A percentile compares a stretch with the other conserved stretches of the same genome.
phyloP scores from a whole-genome alignment of 2,329 filamentous ascomycete genomes.

The Arthrobotrys sinensis region DNA sequence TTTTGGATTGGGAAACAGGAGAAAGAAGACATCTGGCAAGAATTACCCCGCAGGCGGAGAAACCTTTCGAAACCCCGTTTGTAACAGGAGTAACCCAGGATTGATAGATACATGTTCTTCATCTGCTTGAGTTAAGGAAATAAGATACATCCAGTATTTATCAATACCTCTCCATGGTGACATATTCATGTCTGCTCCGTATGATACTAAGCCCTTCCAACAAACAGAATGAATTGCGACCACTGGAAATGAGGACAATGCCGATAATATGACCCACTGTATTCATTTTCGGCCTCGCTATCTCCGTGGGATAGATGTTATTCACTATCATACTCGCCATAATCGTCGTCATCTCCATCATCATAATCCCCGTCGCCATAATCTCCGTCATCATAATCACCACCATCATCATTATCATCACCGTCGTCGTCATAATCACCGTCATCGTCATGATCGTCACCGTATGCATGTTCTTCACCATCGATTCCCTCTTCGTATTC shows the following conservation, averaged over 20 bases:
- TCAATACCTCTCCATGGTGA: too few species aligned
- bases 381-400: neutral
- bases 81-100: neutral
- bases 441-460: neutral
- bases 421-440: conserved; percentile 6
- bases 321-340: neutral
- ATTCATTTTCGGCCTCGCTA: too few species aligned
- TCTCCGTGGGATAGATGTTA: neutral
- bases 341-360: neutral
- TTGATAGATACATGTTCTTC: neutral
- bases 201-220: neutral
- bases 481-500: too few species aligned
- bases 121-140: neutral
- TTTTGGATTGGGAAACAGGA: conserved; percentile 86
- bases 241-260: neutral
- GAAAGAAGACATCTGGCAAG: conserved; percentile 83
- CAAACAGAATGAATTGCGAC: neutral
- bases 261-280: neutral
- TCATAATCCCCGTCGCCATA: neutral
- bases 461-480: too few species aligned
- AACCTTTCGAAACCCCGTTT: conserved; percentile 48
- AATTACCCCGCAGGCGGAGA: conserved; percentile 85
- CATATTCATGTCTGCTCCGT: neutral
- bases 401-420: neutral
- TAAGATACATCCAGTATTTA: neutral